Evolutionary conservation across 306 rosid species (phyloP).

Genomic region (Vachellia collinsii): DNA sequence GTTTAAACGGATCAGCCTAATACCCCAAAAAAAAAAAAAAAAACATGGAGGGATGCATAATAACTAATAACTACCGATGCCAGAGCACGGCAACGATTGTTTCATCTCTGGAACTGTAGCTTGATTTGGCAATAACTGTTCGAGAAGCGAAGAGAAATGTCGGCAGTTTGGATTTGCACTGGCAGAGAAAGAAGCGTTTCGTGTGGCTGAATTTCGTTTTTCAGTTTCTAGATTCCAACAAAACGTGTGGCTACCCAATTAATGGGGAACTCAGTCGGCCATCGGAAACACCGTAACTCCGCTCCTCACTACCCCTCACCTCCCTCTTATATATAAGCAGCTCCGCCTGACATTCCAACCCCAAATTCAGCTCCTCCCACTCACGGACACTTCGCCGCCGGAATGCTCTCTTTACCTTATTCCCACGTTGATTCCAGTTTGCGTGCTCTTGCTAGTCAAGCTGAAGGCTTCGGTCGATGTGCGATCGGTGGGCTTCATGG

Average conservation of each 20-base stretch:
- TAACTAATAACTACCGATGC: not conserved
- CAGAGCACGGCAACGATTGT: not conserved
- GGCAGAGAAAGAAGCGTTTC: constrained; percentile 10
- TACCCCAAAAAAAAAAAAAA: too few relatives aligned
- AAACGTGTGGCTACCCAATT: constrained; percentile 25
- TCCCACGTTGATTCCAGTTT: constrained; percentile 63
- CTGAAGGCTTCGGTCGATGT: constrained; percentile 86
- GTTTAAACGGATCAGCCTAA: too few relatives aligned
- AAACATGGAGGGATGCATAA: too few relatives aligned
- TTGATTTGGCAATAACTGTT: not conserved
- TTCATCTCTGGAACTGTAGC: not conserved
- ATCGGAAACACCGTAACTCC: constrained; percentile 43
- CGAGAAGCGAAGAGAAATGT: not conserved
- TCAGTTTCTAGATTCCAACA: constrained; percentile 24
- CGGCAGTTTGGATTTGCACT: constrained; percentile 14
- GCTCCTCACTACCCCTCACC: constrained; percentile 27
- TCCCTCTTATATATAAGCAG: constrained; percentile 42
- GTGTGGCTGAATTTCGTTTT: not conserved
- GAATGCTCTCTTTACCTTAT: constrained; percentile 64
- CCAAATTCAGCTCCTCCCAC: constrained; percentile 36
- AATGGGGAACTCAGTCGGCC: constrained; percentile 73
- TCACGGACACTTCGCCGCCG: not conserved
- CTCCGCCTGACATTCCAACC: constrained; percentile 26
- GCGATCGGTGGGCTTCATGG: constrained; percentile 94
- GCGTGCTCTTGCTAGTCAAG: constrained; percentile 78